Evolutionary conservation across 2,329 filamentous ascomycete genomes (phyloP), one percentile per base, ranked within the genome.

Genomic region (Acarospora socialis): DNA sequence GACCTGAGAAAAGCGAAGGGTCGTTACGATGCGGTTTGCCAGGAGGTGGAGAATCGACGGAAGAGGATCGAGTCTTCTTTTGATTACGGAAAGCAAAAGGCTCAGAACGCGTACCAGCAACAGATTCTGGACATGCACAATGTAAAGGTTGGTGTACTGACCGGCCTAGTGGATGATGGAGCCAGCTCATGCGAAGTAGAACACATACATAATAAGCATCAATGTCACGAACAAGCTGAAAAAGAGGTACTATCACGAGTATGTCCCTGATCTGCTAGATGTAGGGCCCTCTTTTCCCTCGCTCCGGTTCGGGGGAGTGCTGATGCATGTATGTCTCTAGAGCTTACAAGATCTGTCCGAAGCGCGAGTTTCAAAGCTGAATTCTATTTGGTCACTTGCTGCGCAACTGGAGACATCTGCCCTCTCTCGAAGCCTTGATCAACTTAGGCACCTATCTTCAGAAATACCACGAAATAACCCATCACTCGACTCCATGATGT

Each of bases 181-280:
- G 18, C 10, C 10, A 5, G 12, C 26, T 4, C 12, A n/a, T 9
- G 13, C 8, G 5, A n/a, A 12, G 9, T 43, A 73, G 65, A 98
- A 98, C 54, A 84, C 81, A n/a, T 98, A 98, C 51, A 63, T 98
- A 39, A 93, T 98, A 48, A 71, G 75, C 39, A 93, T 98, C 60
- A 92, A 92, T 51, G 82, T 95, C 36, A 92, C 86, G 20, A 98
- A 98, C 59, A 92, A 90, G 61, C 77, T 93, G 50, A 98, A 95
- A 61, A 84, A 94, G 52, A 82, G 78, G 51, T 95, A 95, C 61
- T 98, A 93, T 51, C 79, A 95, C 52, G 84, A 94, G 55, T 95
- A 95, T 54, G 69, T 98, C 13, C 90, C 90, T 6, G 90, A 95
- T 51, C 61, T 95, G 36, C 68, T 98, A 51, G 82, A 95, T 58